Conservation (phyloP, 163 green algal species). For the Prototheca wickerhamii region DNA sequence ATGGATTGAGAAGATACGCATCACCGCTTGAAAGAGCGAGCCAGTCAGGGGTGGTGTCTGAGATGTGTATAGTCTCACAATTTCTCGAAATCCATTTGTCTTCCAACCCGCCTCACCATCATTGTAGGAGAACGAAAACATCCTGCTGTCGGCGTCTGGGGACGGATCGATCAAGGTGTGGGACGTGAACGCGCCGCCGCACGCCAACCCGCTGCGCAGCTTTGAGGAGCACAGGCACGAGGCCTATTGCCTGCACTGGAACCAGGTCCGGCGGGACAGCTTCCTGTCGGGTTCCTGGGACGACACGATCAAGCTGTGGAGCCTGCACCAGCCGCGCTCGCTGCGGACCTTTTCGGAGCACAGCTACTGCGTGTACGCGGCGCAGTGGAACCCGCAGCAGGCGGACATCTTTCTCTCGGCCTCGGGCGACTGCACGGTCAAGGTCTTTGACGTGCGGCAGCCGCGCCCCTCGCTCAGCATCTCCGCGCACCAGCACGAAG, state of each 20-base stretch:
- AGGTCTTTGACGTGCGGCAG: constrained; percentile 79
- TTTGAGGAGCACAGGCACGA: constrained; percentile 87
- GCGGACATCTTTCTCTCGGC: constrained; percentile 87
- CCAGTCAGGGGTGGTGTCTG: background rate
- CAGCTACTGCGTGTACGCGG: constrained; percentile 93
- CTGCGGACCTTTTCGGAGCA: constrained; percentile 86
- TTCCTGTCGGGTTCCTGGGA: constrained; percentile 87
- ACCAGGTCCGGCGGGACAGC: constrained; percentile 64
- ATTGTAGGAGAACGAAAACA: constrained; percentile 90
- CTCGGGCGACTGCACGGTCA: constrained; percentile 82
- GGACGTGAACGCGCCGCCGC: constrained; percentile 65
- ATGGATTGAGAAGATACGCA: too few species aligned
- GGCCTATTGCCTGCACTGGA: constrained; percentile 83
- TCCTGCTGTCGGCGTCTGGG: constrained; percentile 76
- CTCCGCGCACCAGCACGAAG: constrained; percentile 58
- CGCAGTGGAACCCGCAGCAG: constrained; percentile 80
- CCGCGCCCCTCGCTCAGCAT: constrained; percentile 66
- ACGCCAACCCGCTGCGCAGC: constrained; percentile 78
- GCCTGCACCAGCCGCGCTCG: constrained; percentile 30
- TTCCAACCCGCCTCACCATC: background rate
- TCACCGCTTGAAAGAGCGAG: too few species aligned
- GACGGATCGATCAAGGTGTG: constrained; percentile 94
- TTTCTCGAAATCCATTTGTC: too few species aligned
- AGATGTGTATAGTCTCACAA: background rate
- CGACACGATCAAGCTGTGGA: constrained; percentile 88